Conservation (phyloP, 129 eudicot species). For the Gnaphalium uliginosum region DNA sequence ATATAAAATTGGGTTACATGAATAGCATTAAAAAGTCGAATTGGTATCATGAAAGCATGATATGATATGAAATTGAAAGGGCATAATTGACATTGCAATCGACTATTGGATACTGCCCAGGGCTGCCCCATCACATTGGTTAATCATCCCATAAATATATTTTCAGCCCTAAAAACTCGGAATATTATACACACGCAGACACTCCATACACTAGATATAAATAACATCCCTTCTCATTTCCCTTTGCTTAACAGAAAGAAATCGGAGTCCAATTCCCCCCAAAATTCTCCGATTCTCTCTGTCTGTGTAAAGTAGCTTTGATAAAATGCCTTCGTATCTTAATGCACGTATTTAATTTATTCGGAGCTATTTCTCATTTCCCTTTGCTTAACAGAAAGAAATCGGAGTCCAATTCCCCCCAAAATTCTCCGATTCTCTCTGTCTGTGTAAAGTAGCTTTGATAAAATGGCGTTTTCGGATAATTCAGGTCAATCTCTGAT, state of each 20-base stretch:
- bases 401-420: slow-evolving; percentile 15
- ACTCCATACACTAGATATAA: neutral
- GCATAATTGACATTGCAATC: slow-evolving; percentile 7
- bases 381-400: slow-evolving; percentile 10
- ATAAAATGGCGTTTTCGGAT: slow-evolving; percentile 42
- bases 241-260: slow-evolving; percentile 6
- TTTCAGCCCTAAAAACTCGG: neutral
- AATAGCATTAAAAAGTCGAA: too few species aligned
- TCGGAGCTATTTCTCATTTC: too few species aligned
- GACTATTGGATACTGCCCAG: slow-evolving; percentile 6
- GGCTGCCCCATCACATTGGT: slow-evolving; percentile 24
- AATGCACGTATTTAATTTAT: too few species aligned
- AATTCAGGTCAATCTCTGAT: slow-evolving; percentile 50
- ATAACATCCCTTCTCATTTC: neutral
- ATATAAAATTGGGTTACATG: too few species aligned
- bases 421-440: slow-evolving; percentile 28
- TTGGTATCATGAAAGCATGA: too few species aligned
- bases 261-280: slow-evolving; percentile 15
- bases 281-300: slow-evolving; percentile 28
- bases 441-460: slow-evolving; percentile 1
- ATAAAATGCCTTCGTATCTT: too few species aligned
- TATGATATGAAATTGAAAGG: neutral
- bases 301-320: slow-evolving; percentile 1
- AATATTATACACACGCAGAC: too few species aligned
- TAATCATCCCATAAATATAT: slow-evolving; percentile 16